Percentiles rank a stretch among this genome's conserved stretches.
Evolutionary conservation across 2,329 filamentous ascomycete species (phyloP).

Genomic region (Monilinia fructicola): DNA sequence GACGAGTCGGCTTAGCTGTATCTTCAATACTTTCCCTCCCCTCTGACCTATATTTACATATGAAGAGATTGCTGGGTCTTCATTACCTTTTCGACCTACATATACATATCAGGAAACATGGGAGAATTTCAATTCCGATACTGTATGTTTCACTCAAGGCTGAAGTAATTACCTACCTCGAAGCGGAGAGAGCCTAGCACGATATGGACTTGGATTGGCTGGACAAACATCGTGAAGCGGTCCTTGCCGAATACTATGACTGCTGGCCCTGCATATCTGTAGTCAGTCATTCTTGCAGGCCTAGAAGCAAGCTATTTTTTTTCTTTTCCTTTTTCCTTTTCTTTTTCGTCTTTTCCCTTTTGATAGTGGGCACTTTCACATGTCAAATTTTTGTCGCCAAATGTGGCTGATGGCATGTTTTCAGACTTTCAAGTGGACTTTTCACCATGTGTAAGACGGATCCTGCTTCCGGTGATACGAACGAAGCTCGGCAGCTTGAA

Average conservation of each 20-base stretch:
- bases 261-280: neutral
- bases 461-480: neutral
- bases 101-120: neutral
- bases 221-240: too few relatives aligned
- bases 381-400: neutral
- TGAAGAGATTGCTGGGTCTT: too few relatives aligned
- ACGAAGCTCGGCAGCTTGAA: neutral
- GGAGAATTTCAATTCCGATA: neutral
- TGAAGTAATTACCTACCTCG: too few relatives aligned
- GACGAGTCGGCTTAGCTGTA: neutral
- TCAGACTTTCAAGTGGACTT: neutral
- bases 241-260: neutral
- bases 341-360: too few relatives aligned
- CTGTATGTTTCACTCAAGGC: neutral
- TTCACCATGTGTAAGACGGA: neutral
- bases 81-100: neutral
- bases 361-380: constrained; percentile 2
- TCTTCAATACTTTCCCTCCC: neutral
- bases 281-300: neutral
- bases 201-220: neutral
- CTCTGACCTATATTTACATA: too few relatives aligned
- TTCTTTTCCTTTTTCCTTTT: too few relatives aligned
- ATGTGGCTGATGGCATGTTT: neutral
- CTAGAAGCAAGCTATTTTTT: neutral
- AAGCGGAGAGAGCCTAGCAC: neutral